Evolutionary conservation across 2,329 filamentous ascomycete genomes (phyloP).

Genomic region (Pseudogymnoascus sp.): DNA sequence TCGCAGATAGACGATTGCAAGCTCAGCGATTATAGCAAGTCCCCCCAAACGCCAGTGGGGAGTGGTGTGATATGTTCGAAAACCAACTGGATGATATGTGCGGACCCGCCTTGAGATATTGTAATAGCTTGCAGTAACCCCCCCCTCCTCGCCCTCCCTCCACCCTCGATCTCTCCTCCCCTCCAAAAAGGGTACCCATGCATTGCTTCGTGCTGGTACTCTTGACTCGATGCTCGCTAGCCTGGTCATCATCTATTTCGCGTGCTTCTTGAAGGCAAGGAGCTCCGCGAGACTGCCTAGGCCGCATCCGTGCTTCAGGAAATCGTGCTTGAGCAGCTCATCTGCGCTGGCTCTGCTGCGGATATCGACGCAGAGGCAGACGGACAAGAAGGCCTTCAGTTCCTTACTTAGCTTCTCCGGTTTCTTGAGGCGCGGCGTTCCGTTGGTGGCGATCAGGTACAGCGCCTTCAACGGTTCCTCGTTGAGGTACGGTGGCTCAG

Average conservation of each 20-base stretch:
- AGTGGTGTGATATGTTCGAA: conserved; percentile 4
- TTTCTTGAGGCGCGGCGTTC: conserved; percentile 93
- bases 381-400: conserved; percentile 91
- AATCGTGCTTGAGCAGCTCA: conserved; percentile 86
- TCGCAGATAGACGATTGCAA: not conserved
- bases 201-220: not conserved
- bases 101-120: conserved; percentile 4
- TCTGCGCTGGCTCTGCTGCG: conserved; percentile 86
- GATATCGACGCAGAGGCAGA: conserved; percentile 94
- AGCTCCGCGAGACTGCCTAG: conserved; percentile 77
- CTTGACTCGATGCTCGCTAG: not conserved
- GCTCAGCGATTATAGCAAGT: not conserved
- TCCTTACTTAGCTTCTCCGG: conserved; percentile 97
- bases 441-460: conserved; percentile 96
- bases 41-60: not conserved
- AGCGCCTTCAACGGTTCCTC: conserved; percentile 96
- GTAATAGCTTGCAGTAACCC: not conserved
- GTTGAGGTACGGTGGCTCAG: conserved; percentile 94
- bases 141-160: no score
- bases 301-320: conserved; percentile 85
- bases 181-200: not conserved
- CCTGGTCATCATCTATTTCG: conserved; percentile 40
- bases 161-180: not conserved
- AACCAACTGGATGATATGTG: conserved; percentile 8
- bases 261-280: conserved; percentile 75